Base-by-base conservation (phyloP, 805 yeast genomes). In the Babjeviella inositovora region DNA sequence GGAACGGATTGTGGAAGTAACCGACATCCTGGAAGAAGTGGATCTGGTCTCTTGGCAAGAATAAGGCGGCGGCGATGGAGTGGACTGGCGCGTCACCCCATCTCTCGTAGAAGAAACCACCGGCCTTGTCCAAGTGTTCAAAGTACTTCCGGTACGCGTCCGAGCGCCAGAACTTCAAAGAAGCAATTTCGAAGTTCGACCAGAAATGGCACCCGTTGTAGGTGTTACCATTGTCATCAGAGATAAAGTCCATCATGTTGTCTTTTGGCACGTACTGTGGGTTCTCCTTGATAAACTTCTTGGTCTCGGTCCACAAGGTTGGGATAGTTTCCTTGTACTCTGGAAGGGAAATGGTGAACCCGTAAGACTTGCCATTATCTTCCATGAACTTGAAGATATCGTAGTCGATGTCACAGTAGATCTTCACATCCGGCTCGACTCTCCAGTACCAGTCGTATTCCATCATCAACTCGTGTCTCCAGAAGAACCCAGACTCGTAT, bases 31-130 rank as follows among this genome's bases (percentile, higher is more conserved):
- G 75, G 43, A 84, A 84, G 59, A 75, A 70, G 41, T 82, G 93
- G 23, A 82, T 51, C 39, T 72, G 56, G 30, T 66, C 70, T 43
- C 63, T 68, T 25, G 76, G 69, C 45, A 80, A 43, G 53, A 82
- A 77, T 33, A 82, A 53, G 4, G 90, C 55, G 11, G 80, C 93
- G 15, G 90, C 94, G 38, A 81, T 71, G 5, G 92, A 76, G 47
- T 81, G 94, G 23, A 81, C 74, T 17, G 94, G 94, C 14, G 93
- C 93, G 48, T 81, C 94, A 37, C 93, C 93, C 94, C 93, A 80
- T 50, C 93, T 64, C 56, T 77, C 84, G 47, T 81, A 82, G 54
- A 76, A 82, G 53, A 82, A 82, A n/a, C 93, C 93, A 45, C 94
- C 93, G 9, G 74, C 65, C 31, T 65, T 47, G 48, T 82, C 93